phyloP scores from a whole-genome alignment of 441 rosid species.

The Populus hybrid region DNA sequence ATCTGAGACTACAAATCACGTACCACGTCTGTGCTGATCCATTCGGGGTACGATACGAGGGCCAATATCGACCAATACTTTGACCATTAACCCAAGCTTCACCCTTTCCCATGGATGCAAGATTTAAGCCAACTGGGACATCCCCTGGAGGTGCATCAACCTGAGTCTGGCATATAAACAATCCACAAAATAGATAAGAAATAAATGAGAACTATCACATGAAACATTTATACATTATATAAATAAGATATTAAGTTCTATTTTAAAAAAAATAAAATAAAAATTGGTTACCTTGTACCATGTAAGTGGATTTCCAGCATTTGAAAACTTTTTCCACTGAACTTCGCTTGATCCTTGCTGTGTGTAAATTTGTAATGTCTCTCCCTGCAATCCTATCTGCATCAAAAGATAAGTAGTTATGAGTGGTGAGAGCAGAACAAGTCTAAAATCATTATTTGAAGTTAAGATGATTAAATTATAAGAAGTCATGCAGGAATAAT shows the following conservation, averaged over 20 bases:
- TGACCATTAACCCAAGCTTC: slow-evolving; percentile 84
- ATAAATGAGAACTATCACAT: background rate
- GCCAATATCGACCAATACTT: slow-evolving; percentile 87
- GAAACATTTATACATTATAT: background rate
- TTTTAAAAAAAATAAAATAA: no score
- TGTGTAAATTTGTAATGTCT: slow-evolving; percentile 38
- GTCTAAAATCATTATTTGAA: background rate
- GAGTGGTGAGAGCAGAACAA: background rate
- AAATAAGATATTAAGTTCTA: background rate
- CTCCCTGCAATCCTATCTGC: slow-evolving; percentile 57
- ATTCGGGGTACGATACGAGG: slow-evolving; percentile 42
- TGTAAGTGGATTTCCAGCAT: slow-evolving; percentile 31
- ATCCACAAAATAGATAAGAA: background rate
- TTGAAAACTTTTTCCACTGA: slow-evolving; percentile 37
- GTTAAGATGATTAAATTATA: no score
- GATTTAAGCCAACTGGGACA: slow-evolving; percentile 64
- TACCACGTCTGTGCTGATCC: slow-evolving; percentile 81
- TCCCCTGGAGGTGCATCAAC: slow-evolving; percentile 58
- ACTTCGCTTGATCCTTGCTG: slow-evolving; percentile 34
- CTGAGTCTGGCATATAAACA: slow-evolving; percentile 34
- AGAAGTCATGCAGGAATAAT: background rate
- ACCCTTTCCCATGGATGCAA: slow-evolving; percentile 82
- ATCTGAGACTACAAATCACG: background rate
- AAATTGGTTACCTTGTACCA: slow-evolving; percentile 59
- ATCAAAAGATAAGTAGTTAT: background rate